These are phyloP conservation scores for Nadsonia fulvescens DNA, from an alignment of 805 yeast species.

Conservation along the genomic window DNA sequence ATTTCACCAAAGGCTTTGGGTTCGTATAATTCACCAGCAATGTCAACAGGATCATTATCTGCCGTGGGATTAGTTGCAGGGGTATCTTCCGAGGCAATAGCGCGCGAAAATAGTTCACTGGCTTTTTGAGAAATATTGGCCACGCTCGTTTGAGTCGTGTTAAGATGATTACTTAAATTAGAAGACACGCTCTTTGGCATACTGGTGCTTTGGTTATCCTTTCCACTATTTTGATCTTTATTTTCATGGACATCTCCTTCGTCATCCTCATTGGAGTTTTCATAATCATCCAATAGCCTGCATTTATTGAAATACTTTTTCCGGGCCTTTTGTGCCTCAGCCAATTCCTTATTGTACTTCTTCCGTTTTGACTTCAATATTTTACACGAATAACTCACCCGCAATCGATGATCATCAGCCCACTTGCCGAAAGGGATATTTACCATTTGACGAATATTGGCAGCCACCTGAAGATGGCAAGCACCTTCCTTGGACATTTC, in stretches of 20 bases:
- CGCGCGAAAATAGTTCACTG: too few relatives aligned
- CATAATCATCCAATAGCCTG: conserved; percentile 53
- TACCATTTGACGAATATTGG: conserved; percentile 40
- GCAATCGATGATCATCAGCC: conserved; percentile 52
- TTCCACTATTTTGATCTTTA: conserved; percentile 3
- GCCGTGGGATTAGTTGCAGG: too few relatives aligned
- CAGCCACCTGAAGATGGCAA: conserved; percentile 42
- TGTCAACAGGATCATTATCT: conserved; percentile 6
- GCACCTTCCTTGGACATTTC: conserved; percentile 42
- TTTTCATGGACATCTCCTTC: conserved; percentile 21
- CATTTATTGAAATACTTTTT: conserved; percentile 64
- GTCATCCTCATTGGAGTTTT: conserved; percentile 14
- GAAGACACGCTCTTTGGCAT: conserved; percentile 3
- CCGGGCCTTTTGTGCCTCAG: conserved; percentile 37
- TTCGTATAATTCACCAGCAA: conserved; percentile 18
- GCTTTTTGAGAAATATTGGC: too few relatives aligned
- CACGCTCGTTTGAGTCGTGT: conserved; percentile 1
- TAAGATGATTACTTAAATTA: too few relatives aligned
- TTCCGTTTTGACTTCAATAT: conserved; percentile 32
- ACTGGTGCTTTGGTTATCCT: too few relatives aligned
- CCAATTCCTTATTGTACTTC: conserved; percentile 29
- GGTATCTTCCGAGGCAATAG: too few relatives aligned
- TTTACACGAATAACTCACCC: conserved; percentile 45
- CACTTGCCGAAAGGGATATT: conserved; percentile 55
- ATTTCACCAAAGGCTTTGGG: conserved; percentile 26